Evolutionary conservation across 352 stramenopile species (phyloP), one percentile per base, ranked within the genome.

Genomic region (Globisporangium paroecandrum): DNA sequence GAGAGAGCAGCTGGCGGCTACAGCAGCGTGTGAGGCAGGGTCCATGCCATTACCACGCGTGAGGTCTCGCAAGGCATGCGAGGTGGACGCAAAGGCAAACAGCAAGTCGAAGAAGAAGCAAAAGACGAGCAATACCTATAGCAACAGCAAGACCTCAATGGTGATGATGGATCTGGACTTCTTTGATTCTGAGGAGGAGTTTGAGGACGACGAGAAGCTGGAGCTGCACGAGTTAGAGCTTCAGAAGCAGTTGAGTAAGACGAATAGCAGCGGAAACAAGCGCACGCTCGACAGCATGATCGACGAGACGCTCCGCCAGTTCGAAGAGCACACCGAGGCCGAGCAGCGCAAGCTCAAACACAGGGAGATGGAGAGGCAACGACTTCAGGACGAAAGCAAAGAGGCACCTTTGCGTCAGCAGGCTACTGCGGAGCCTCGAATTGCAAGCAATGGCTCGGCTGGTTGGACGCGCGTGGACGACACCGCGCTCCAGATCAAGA

Each of bases 211-310:
- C 36, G 36, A 43, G 12, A 10, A 43, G 10, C 36, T 43, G 36
- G 10, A 15, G 9, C 10, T 43, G 3, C 36, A 43, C 10, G 36
- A 43, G 10, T 6, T 43, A 13, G 36, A 43, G 36, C 10, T 43
- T 4, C 36, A 43, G 10, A 43, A 43, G 1, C 36, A 43, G 10
- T 4, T 43, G 36, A 43, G 10, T 13, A 43, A 43, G 10, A 13
- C 36, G 10, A 43, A 43, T 1, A 1, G 24, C 12, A 63, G 6
- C 7, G 5, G n/a, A 46, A 58, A 15, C 25, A 22, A 15, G 27
- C 36, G 10, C 10, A 43, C 7, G 20, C 3, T 49, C 46, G 36
- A 58, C 60, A 34, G 4, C 20, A 65, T 65, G 60, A 65, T 65
- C n/a, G 60, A 58, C 6, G 24, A 58, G 56, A 51, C 13, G 18